Evolutionary conservation across 2,329 filamentous ascomycete species (phyloP).

Genomic region (Colletotrichum lentis): DNA sequence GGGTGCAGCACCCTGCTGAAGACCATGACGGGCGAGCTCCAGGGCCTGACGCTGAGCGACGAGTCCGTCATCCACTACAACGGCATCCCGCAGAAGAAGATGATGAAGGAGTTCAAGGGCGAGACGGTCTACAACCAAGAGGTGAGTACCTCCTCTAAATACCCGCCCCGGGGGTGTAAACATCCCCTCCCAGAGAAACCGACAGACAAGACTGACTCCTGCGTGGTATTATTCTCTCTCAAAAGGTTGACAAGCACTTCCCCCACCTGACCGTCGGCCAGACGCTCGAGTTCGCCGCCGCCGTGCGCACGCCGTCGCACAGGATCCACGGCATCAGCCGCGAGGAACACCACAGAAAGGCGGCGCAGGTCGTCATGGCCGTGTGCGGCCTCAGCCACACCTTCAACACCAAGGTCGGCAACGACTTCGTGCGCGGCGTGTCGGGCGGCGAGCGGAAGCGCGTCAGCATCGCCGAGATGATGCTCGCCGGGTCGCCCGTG

Average conservation of each 20-base stretch:
- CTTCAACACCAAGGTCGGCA: conserved; percentile 76
- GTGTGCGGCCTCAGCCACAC: conserved; percentile 78
- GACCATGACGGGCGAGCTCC: conserved; percentile 66
- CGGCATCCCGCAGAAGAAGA: conserved; percentile 62
- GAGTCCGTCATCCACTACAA: conserved; percentile 68
- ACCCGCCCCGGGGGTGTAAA: no score
- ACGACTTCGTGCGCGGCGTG: conserved; percentile 76
- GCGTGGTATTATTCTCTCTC: not conserved
- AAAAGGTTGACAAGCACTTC: conserved; percentile 74
- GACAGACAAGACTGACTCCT: no score
- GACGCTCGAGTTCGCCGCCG: conserved; percentile 76
- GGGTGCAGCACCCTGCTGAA: conserved; percentile 73
- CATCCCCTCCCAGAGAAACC: no score
- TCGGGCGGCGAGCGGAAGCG: conserved; percentile 79
- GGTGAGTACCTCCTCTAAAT: no score
- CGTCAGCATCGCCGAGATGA: conserved; percentile 82
- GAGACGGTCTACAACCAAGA: conserved; percentile 80
- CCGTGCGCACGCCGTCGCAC: conserved; percentile 72
- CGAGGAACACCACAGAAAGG: conserved; percentile 66
- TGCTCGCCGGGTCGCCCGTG: conserved; percentile 67
- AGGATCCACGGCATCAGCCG: conserved; percentile 69
- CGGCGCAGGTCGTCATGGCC: conserved; percentile 73
- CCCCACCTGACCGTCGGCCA: conserved; percentile 79
- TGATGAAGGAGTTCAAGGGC: conserved; percentile 68
- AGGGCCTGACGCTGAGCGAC: conserved; percentile 63